Conservation (phyloP, 2,329 filamentous ascomycete species). For the Claviceps humidiphila region DNA sequence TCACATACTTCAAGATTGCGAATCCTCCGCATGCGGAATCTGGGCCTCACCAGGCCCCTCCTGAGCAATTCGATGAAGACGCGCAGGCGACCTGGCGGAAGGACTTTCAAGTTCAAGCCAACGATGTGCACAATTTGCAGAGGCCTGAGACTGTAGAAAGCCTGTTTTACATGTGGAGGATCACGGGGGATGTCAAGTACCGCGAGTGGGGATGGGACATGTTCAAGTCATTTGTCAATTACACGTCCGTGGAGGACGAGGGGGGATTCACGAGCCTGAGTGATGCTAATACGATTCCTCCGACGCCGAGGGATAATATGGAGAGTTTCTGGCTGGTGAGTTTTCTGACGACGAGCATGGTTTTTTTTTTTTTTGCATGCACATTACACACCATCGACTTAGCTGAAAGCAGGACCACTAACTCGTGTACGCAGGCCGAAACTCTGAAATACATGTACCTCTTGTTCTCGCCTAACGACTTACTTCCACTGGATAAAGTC, state of each 20-base stretch:
- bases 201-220: slow-evolving; percentile 98
- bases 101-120: slow-evolving; percentile 67
- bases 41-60: slow-evolving; percentile 29
- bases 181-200: slow-evolving; percentile 81
- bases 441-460: slow-evolving; percentile 97
- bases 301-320: slow-evolving; percentile 74
- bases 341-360: slow-evolving; percentile 6
- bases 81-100: slow-evolving; percentile 54
- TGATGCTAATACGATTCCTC: slow-evolving; percentile 61
- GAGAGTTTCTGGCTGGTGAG: slow-evolving; percentile 95
- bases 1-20: slow-evolving; percentile 75
- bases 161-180: slow-evolving; percentile 96
- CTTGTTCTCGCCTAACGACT: slow-evolving; percentile 71
- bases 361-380: too few species aligned
- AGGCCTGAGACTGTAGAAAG: slow-evolving; percentile 94
- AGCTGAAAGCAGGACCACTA: neutral
- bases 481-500: slow-evolving; percentile 73
- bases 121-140: slow-evolving; percentile 87
- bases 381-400: too few species aligned
- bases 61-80: slow-evolving; percentile 35
- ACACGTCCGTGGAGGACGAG: slow-evolving; percentile 66
- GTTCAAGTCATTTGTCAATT: slow-evolving; percentile 81
- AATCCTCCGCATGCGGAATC: slow-evolving; percentile 50
- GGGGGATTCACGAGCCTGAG: slow-evolving; percentile 72
- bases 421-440: slow-evolving; percentile 52